Evolutionary conservation across 768 basidiomycete species (phyloP).

Genomic region (Leccinum obscurum): DNA sequence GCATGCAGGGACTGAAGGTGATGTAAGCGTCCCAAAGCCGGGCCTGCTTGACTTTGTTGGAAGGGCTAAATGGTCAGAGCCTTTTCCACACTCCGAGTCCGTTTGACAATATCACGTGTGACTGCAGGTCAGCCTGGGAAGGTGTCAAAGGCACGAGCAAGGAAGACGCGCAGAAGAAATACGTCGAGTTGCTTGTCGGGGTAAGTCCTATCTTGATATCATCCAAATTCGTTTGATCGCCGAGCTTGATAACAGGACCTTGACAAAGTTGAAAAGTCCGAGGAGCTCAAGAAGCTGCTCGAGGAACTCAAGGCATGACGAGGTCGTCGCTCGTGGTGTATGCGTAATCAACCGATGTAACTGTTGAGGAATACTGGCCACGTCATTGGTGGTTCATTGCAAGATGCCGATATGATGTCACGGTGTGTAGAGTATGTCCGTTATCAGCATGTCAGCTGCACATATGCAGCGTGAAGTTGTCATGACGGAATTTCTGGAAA

Average conservation of each 20-base stretch:
- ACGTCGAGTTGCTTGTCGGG: conserved; percentile 72
- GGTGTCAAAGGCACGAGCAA: conserved; percentile 65
- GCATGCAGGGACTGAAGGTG: conserved; percentile 67
- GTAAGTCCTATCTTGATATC: conserved; percentile 40
- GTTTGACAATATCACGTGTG: not conserved
- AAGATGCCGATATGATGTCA: not conserved
- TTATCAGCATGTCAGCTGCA: no score
- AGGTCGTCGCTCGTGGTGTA: conserved; percentile 1
- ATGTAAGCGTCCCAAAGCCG: conserved; percentile 62
- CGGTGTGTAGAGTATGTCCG: conserved; percentile 10
- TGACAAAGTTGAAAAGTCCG: conserved; percentile 41
- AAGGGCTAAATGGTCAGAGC: conserved; percentile 82
- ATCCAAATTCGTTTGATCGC: not conserved
- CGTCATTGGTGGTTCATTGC: not conserved
- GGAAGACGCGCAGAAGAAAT: conserved; percentile 71
- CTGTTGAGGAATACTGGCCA: not conserved
- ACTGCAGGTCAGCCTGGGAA: conserved; percentile 83
- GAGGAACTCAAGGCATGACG: conserved; percentile 55
- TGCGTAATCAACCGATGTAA: conserved; percentile 1
- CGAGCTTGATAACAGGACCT: conserved; percentile 50
- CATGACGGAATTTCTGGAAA: not conserved
- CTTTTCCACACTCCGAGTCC: conserved; percentile 6
- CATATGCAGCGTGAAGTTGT: not conserved
- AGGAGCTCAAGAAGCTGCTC: conserved; percentile 55
- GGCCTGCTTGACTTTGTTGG: conserved; percentile 84